phyloP scores from a whole-genome alignment of 352 stramenopile species.

The Discostella stelligera region DNA sequence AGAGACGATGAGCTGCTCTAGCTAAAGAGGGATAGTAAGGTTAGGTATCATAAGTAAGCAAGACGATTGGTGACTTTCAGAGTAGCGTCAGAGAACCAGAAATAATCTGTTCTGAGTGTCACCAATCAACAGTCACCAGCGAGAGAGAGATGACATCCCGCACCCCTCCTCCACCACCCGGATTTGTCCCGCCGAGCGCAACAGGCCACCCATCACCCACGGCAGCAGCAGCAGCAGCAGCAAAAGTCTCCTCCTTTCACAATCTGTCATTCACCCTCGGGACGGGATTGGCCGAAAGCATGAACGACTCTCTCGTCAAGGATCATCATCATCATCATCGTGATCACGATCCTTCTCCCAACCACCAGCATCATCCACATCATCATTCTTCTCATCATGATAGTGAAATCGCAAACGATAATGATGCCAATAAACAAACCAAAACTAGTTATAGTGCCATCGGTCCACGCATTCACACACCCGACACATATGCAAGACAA shows the following conservation, averaged over 20 bases:
- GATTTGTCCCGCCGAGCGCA: slow-evolving; percentile 15
- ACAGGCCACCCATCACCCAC: background rate
- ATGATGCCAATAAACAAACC: background rate
- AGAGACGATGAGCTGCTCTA: background rate
- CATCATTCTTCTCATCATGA: no score
- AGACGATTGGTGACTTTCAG: no score
- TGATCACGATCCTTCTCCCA: background rate
- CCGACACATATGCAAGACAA: slow-evolving; percentile 63
- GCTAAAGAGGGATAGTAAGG: no score
- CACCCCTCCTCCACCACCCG: slow-evolving; percentile 41
- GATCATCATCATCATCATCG: no score
- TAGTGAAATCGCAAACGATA: no score
- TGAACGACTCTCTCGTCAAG: slow-evolving; percentile 61
- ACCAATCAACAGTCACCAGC: no score
- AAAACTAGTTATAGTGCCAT: background rate
- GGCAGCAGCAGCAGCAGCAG: background rate
- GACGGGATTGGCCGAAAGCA: slow-evolving; percentile 72
- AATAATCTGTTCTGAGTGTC: no score
- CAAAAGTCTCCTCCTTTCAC: slow-evolving; percentile 47
- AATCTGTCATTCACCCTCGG: slow-evolving; percentile 74
- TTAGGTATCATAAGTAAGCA: no score
- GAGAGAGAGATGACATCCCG: slow-evolving; percentile 7
- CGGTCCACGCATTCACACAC: slow-evolving; percentile 12
- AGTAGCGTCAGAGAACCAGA: background rate
- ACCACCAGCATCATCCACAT: background rate